A percentile compares a stretch with the other conserved stretches of the same genome.
These are phyloP conservation scores for Moesziomyces parantarcticus DNA, from an alignment of 1,284 basidiomycete species.

Conservation along the genomic window DNA sequence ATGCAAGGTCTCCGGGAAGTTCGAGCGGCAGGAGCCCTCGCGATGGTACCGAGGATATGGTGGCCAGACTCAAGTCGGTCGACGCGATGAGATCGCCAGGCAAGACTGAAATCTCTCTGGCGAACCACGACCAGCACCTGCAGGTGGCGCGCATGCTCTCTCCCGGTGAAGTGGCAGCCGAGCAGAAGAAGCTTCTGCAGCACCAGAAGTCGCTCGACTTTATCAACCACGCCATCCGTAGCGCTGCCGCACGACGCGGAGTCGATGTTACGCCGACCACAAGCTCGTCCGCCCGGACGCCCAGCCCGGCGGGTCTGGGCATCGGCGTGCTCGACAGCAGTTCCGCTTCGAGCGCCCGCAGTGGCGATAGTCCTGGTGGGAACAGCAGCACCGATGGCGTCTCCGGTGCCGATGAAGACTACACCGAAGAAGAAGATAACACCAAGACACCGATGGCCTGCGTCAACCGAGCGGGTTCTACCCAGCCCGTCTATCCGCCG, in stretches of 20 bases:
- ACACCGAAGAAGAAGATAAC: slow-evolving; percentile 17
- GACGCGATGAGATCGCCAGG: slow-evolving; percentile 60
- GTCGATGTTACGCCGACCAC: slow-evolving; percentile 30
- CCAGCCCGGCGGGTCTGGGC: slow-evolving; percentile 56
- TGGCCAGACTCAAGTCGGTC: slow-evolving; percentile 57
- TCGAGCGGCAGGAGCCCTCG: slow-evolving; percentile 4
- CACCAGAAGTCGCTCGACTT: slow-evolving; percentile 67
- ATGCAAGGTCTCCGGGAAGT: slow-evolving; percentile 8
- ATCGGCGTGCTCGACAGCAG: slow-evolving; percentile 46
- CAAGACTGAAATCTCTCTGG: slow-evolving; percentile 44
- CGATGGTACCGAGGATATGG: slow-evolving; percentile 39
- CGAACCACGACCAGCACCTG: slow-evolving; percentile 30
- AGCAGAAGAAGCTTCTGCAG: slow-evolving; percentile 44
- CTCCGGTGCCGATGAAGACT: slow-evolving; percentile 22
- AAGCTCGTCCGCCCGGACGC: slow-evolving; percentile 14
- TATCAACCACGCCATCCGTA: slow-evolving; percentile 67
- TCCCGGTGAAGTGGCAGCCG: slow-evolving; percentile 20
- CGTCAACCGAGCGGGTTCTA: background rate
- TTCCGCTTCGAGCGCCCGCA: slow-evolving; percentile 10
- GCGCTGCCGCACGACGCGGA: slow-evolving; percentile 62
- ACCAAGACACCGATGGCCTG: slow-evolving; percentile 31
- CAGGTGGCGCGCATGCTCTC: slow-evolving; percentile 25
- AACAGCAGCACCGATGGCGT: slow-evolving; percentile 27
- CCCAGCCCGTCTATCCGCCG: slow-evolving; percentile 17
- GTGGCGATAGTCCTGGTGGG: slow-evolving; percentile 18